These are phyloP conservation scores for Lactarius evosmus DNA, from an alignment of 768 basidiomycete genomes.

Conservation along the genomic window DNA sequence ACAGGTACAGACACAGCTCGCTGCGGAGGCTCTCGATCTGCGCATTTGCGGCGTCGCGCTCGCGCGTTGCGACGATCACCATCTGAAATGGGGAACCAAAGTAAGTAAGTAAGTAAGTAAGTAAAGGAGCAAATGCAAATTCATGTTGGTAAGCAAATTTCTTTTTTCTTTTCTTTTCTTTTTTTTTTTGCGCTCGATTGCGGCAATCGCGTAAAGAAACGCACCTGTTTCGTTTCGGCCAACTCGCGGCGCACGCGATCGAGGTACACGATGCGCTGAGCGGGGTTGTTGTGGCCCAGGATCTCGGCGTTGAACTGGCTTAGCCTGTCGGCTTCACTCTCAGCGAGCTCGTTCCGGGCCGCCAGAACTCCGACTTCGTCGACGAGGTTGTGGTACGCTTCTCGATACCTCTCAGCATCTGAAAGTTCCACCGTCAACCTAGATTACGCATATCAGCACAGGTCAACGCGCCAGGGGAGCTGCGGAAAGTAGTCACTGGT, in stretches of 20 bases:
- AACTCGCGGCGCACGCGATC: conserved; percentile 80
- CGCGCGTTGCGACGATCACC: conserved; percentile 34
- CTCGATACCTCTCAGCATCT: conserved; percentile 62
- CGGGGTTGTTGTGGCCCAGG: conserved; percentile 77
- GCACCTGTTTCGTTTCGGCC: conserved; percentile 75
- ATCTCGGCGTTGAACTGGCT: conserved; percentile 84
- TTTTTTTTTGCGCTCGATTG: background rate
- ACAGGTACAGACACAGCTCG: conserved; percentile 38
- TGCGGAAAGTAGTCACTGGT: conserved; percentile 54
- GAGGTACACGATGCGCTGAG: conserved; percentile 83
- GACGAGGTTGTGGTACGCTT: conserved; percentile 63
- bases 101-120: background rate
- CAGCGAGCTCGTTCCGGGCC: conserved; percentile 70
- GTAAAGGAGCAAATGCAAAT: too few species aligned
- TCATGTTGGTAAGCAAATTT: too few species aligned
- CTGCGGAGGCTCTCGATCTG: conserved; percentile 35
- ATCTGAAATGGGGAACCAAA: conserved; percentile 27
- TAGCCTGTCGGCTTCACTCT: conserved; percentile 73
- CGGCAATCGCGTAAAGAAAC: too few species aligned
- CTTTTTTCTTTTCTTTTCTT: too few species aligned
- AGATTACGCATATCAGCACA: background rate
- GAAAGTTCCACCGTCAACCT: conserved; percentile 52
- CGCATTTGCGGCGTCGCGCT: conserved; percentile 33
- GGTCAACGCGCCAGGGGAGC: background rate
- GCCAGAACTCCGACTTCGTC: conserved; percentile 64